Evolutionary conservation across 371 early-diverging fungal genomes (phyloP).

Genomic region (Rhizopus microsporus): DNA sequence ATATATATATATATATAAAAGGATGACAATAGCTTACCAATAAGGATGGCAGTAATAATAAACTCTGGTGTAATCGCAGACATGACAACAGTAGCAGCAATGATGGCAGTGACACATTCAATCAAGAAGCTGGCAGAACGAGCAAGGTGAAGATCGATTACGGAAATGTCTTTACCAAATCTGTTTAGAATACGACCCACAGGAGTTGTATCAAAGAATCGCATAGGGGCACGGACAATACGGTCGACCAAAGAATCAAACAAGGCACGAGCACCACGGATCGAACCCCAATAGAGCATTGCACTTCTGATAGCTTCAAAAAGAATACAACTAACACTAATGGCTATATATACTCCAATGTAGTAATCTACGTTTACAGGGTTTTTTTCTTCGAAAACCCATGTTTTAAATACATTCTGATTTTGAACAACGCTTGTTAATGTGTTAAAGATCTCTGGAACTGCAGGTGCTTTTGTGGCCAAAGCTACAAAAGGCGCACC

Average conservation of each 20-base stretch:
- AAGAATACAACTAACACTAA: slow-evolving; percentile 16
- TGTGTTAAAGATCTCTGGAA: slow-evolving; percentile 23
- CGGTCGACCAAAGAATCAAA: slow-evolving; percentile 56
- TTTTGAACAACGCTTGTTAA: slow-evolving; percentile 21
- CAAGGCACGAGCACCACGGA: slow-evolving; percentile 59
- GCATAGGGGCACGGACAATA: slow-evolving; percentile 68
- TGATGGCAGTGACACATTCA: slow-evolving; percentile 44
- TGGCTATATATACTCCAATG: slow-evolving; percentile 23
- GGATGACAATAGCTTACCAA: slow-evolving; percentile 25
- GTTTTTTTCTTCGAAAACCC: slow-evolving; percentile 25
- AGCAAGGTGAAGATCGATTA: slow-evolving; percentile 42
- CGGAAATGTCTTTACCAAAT: slow-evolving; percentile 66
- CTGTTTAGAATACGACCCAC: slow-evolving; percentile 90
- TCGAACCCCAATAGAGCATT: slow-evolving; percentile 46
- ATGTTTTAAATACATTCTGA: slow-evolving; percentile 25
- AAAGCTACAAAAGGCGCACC: slow-evolving; percentile 1
- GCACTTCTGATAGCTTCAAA: slow-evolving; percentile 28
- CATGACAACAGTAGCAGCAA: slow-evolving; percentile 64
- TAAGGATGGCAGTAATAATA: slow-evolving; percentile 32
- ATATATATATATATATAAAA: neutral
- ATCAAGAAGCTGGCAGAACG: slow-evolving; percentile 32
- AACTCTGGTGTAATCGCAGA: slow-evolving; percentile 63
- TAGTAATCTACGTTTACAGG: slow-evolving; percentile 32
- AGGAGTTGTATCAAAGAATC: slow-evolving; percentile 93
- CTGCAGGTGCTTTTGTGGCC: slow-evolving; percentile 3